Conservation (phyloP, 805 yeast species). For the Yarrowia divulgata region DNA sequence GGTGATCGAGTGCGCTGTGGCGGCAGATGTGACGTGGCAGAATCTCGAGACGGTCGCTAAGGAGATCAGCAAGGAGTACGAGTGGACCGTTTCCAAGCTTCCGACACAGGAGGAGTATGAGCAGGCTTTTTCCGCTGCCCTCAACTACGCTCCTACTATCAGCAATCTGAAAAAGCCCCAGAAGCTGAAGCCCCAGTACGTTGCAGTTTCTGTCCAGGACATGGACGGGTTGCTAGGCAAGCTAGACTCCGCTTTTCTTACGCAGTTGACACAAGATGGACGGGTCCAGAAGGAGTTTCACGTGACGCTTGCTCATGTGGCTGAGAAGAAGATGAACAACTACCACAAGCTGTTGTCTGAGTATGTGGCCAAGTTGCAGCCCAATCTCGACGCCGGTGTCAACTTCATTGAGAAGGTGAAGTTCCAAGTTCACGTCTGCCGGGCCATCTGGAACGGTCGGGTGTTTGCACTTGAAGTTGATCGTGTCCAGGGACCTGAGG, state of each 20-base stretch:
- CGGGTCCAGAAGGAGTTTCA: conserved; percentile 46
- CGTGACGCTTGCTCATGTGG: conserved; percentile 49
- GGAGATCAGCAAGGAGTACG: conserved; percentile 54
- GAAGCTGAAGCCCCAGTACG: conserved; percentile 50
- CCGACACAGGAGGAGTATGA: conserved; percentile 56
- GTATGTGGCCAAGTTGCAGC: conserved; percentile 4
- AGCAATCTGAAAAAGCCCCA: conserved; percentile 50
- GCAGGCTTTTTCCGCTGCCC: conserved; percentile 61
- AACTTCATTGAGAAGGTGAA: conserved; percentile 5
- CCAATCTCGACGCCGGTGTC: conserved; percentile 10
- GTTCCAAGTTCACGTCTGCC: background rate
- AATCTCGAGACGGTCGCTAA: conserved; percentile 59
- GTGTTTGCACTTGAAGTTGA: conserved; percentile 25
- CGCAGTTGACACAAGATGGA: conserved; percentile 4
- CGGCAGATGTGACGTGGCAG: conserved; percentile 56
- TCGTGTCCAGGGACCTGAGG: background rate
- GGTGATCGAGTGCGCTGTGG: conserved; percentile 60
- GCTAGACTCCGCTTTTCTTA: background rate
- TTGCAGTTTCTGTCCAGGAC: conserved; percentile 53
- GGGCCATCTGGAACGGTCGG: conserved; percentile 30
- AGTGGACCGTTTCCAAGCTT: conserved; percentile 53
- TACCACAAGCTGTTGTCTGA: conserved; percentile 12
- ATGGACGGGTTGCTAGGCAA: background rate
- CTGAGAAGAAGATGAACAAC: conserved; percentile 26
- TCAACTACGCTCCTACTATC: conserved; percentile 61